phyloP scores from a whole-genome alignment of 441 rosid genomes.

The Gossypium trilobum region DNA sequence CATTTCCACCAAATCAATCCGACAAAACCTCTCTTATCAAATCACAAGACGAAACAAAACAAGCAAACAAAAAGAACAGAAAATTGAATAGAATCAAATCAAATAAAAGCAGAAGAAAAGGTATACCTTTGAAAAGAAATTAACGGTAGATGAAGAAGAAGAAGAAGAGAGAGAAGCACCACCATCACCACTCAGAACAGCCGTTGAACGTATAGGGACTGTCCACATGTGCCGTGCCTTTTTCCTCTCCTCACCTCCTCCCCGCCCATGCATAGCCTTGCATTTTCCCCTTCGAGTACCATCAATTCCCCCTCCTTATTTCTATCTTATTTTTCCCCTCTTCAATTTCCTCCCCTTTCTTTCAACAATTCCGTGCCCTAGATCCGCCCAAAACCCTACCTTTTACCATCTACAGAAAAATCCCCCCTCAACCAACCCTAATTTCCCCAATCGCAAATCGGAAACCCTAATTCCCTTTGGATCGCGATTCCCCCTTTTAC shows the following conservation, averaged over 20 bases:
- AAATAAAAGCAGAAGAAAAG: background rate
- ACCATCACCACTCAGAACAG: slow-evolving; percentile 33
- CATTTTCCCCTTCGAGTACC: slow-evolving; percentile 56
- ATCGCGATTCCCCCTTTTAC: slow-evolving; percentile 1
- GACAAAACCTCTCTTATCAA: background rate
- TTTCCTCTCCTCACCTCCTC: slow-evolving; percentile 41
- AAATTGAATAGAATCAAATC: background rate
- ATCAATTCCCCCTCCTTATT: slow-evolving; percentile 27
- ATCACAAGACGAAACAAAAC: background rate
- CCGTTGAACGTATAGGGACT: slow-evolving; percentile 47
- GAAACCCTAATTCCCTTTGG: slow-evolving; percentile 23
- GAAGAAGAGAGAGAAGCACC: slow-evolving; percentile 37
- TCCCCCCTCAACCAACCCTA: slow-evolving; percentile 2
- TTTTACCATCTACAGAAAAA: slow-evolving; percentile 1
- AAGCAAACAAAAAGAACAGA: background rate
- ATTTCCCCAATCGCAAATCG: slow-evolving; percentile 9
- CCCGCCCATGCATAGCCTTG: slow-evolving; percentile 60
- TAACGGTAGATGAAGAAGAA: slow-evolving; percentile 34
- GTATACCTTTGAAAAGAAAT: slow-evolving; percentile 54
- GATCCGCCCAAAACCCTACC: slow-evolving; percentile 19
- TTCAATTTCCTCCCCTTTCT: background rate
- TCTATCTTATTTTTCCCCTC: background rate
- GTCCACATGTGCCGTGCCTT: slow-evolving; percentile 64
- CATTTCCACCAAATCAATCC: slow-evolving; percentile 5
- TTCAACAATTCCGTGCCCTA: slow-evolving; percentile 5